Evolutionary conservation across 495 filamentous ascomycete genomes (phyloP), one percentile per base, ranked within the genome.

Genomic region (Podospora didyma): DNA sequence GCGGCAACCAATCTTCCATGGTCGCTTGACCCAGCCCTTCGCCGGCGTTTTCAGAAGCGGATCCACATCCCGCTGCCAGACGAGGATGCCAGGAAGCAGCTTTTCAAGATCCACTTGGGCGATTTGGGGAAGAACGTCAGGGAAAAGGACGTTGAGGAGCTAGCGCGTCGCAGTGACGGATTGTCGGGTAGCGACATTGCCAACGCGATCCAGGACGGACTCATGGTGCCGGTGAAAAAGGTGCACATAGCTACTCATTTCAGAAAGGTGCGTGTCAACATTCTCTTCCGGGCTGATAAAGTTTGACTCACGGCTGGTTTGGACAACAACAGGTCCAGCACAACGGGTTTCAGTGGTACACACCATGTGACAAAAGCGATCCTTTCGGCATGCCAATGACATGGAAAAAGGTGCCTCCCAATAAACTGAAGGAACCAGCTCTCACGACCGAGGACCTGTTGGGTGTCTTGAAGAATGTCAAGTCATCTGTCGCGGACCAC

Each of bases 221-320:
- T 97, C 19, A 98, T 98, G 94, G 90, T 97, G 66, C 94, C 94
- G 1, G 89, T 98, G 53, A 79, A 95, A 51, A 95, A 96, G 76
- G 97, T 98, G 59, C 92, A 97, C 74, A 96, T 89, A 46, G 94
- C 94, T 26, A 98, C 94, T 54, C 94, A 98, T 75, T 98, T 97
- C 74, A 97, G 96, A 71, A 88, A 88, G 80, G 93, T 94, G 77
- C 41, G 26, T 9, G 26, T 3, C 26, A 3, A 3, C 26, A 31
- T 4, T 3, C 26, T 9, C 26, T 31, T 3, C 9, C 4, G 9
- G 9, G 26, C 9, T 31, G 26, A 31, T 31, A 9, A 31, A 31
- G 4, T 3, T 4, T 3, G 26, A 31, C 9, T 4, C 26, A 31
- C 4, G 9, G 26, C 4, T n/a, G 9, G 26, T 31, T 31, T 3